phyloP scores from a whole-genome alignment of 257 asterid genomes.

The Nemophila menziesii region DNA sequence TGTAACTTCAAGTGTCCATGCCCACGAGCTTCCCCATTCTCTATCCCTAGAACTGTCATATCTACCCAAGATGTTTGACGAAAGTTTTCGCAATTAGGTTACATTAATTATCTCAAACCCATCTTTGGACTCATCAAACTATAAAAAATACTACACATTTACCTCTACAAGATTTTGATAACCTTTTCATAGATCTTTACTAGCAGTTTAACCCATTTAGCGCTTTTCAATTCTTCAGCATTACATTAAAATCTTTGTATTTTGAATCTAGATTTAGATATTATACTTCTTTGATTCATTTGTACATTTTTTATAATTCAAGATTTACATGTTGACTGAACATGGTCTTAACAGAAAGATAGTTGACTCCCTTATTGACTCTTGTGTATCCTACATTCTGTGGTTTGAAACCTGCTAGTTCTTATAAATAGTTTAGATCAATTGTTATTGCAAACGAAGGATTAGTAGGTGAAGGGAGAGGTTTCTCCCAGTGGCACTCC shows the following conservation, averaged over 20 bases:
- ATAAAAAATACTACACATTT: conserved; percentile 30
- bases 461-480: too few species aligned
- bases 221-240: conserved; percentile 52
- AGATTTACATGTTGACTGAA: conserved; percentile 55
- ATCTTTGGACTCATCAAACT: conserved; percentile 25
- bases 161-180: conserved; percentile 46
- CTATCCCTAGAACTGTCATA: conserved; percentile 2
- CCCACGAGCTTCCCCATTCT: conserved; percentile 1
- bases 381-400: too few species aligned
- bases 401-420: too few species aligned
- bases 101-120: conserved; percentile 40
- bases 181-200: conserved; percentile 42
- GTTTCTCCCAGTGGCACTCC: too few species aligned
- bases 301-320: conserved; percentile 44
- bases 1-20: not conserved
- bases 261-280: conserved; percentile 51
- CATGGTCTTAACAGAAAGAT: conserved; percentile 57
- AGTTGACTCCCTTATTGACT: conserved; percentile 39
- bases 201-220: conserved; percentile 40
- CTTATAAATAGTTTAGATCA: too few species aligned
- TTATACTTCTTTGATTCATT: conserved; percentile 46
- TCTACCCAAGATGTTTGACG: conserved; percentile 22
- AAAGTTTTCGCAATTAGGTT: conserved; percentile 24
- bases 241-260: conserved; percentile 33
- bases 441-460: too few species aligned